Base-by-base conservation (phyloP, 2,329 filamentous ascomycete genomes). In the Stagonosporopsis rhizophila region DNA sequence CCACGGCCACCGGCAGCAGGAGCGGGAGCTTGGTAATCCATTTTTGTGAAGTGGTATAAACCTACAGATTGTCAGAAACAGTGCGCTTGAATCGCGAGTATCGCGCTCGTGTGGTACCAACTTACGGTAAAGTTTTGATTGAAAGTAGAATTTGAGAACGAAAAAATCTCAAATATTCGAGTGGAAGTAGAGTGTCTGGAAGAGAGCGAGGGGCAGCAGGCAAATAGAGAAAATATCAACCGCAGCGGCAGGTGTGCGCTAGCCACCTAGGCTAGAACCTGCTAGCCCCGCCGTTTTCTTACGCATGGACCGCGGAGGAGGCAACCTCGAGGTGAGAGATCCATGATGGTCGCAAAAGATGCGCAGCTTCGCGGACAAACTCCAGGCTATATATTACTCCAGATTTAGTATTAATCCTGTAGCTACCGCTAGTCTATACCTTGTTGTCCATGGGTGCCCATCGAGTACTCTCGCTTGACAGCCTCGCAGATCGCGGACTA, bases 11-110 rank as follows among this genome's bases (percentile, higher is more conserved):
- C 73, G 58, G 68, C 70, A 56, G 66, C 71, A 60, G 68, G 64
- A 60, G 64, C 63, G 56, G 67, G 66, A 64, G 72, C 72, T 61
- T 70, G 68, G 63, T 73, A 77, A 55, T 75, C 72, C 75, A 77
- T 77, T 59, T 45, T 76, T 56, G 44, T 59, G 50, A 61, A 37
- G 57, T 59, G 63, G 52, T 52, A 60, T 56, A 48, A 63, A 60
- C 58, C 69, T 75, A 51, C 38, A n/a, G 17, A 25, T 35, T 55
- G 58, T 72, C 51, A 73, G 65, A 8, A 20, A n/a, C 30, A 14
- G 6, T 34, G 34, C 28, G 19, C 35, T 9, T 17, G n/a, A 15
- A 25, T 4, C 30, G 35, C 27, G 4, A 17, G 9, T 6, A 15
- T 27, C 38, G 50, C 52, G 37, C 35, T 38, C 46, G 35, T 48